phyloP scores from a whole-genome alignment of 805 yeast species.

The Phaffomyces opuntiae region DNA sequence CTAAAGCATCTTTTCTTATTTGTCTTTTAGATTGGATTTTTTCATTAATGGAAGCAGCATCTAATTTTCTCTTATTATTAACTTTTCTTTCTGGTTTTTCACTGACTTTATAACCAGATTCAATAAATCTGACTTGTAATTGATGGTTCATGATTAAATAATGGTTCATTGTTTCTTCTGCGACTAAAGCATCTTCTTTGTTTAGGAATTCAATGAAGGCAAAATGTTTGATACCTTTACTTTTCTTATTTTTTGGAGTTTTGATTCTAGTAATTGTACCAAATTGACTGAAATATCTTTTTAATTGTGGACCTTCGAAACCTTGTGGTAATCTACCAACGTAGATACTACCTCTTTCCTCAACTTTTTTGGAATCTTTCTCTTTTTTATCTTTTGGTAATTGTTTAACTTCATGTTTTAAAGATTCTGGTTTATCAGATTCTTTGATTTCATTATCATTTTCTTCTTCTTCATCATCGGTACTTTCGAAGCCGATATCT shows the following conservation, averaged over 20 bases:
- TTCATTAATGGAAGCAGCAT: too few relatives aligned
- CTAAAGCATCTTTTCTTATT: conserved; percentile 1
- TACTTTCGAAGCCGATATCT: conserved; percentile 11
- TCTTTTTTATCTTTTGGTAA: conserved; percentile 16
- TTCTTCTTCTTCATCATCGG: conserved; percentile 21
- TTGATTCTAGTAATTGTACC: conserved; percentile 77
- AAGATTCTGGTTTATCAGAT: conserved; percentile 13
- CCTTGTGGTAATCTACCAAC: conserved; percentile 92
- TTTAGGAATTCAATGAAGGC: conserved; percentile 82
- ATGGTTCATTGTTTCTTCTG: conserved; percentile 94
- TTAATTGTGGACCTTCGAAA: conserved; percentile 72
- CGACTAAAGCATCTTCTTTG: conserved; percentile 73
- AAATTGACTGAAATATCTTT: conserved; percentile 81
- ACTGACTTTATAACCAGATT: conserved; percentile 34
- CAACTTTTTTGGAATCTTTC: conserved; percentile 10
- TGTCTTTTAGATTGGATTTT: too few relatives aligned
- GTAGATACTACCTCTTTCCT: conserved; percentile 64
- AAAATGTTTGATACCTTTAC: conserved; percentile 87
- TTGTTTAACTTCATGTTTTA: conserved; percentile 19
- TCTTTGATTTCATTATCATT: conserved; percentile 22
- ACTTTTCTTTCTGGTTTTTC: conserved; percentile 20
- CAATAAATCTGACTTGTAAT: conserved; percentile 58
- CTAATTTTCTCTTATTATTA: too few relatives aligned
- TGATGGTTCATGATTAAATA: conserved; percentile 85
- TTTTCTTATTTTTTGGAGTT: conserved; percentile 80